These are phyloP conservation scores for Metrosideros polymorpha DNA, from an alignment of 441 rosid genomes.

Conservation along the genomic window DNA sequence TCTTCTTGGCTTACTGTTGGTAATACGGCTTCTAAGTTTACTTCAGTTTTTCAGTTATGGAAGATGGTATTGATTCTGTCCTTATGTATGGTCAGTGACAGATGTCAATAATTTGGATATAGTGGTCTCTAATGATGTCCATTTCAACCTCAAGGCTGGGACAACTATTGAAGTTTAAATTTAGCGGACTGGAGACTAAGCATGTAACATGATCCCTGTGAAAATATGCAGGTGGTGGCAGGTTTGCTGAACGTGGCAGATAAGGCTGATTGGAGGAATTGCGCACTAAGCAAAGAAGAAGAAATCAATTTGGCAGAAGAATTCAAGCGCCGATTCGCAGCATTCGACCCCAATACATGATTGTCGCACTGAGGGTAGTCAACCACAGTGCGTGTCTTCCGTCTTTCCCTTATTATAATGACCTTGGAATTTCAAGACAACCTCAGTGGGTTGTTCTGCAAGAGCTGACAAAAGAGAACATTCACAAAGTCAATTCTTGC, in stretches of 20 bases:
- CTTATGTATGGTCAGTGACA: neutral
- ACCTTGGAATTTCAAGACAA: neutral
- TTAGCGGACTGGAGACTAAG: neutral
- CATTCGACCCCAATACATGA: constrained; percentile 43
- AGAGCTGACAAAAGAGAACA: neutral
- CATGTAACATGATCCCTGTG: neutral
- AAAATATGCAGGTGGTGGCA: constrained; percentile 57
- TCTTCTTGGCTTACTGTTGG: neutral
- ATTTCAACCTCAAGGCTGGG: neutral
- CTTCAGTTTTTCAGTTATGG: neutral
- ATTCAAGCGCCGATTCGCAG: constrained; percentile 57
- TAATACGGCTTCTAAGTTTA: neutral
- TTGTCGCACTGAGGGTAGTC: neutral
- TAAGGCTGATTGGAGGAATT: constrained; percentile 85
- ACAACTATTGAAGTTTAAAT: neutral
- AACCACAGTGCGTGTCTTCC: neutral
- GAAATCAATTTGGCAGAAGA: constrained; percentile 48
- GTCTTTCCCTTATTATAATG: neutral
- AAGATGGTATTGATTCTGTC: neutral
- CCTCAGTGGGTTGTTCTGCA: neutral
- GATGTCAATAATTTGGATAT: neutral
- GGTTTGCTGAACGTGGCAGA: constrained; percentile 78
- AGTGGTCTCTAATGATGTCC: neutral
- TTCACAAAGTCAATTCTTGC: neutral
- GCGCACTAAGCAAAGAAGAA: constrained; percentile 58